Percentiles rank a stretch among this genome's conserved stretches.
These are phyloP conservation scores for Cytospora piceae DNA, from an alignment of 2,329 filamentous ascomycete species.

Conservation along the genomic window DNA sequence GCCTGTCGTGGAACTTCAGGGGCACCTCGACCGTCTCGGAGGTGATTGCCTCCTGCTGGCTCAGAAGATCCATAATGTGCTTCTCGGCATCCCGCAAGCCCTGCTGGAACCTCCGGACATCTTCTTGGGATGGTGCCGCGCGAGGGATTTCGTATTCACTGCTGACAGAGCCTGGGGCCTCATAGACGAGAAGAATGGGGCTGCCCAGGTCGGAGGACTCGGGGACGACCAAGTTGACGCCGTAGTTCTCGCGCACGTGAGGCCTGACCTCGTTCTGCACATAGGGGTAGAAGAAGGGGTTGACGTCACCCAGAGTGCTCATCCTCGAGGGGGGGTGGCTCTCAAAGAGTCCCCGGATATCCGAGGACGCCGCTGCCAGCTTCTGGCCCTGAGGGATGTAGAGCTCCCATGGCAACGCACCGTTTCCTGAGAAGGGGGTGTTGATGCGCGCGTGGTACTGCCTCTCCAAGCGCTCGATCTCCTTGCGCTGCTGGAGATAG, in stretches of 20 bases:
- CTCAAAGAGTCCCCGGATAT: constrained; percentile 74
- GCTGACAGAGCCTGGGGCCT: constrained; percentile 59
- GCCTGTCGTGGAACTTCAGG: constrained; percentile 65
- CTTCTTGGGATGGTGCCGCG: constrained; percentile 52
- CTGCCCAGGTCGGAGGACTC: constrained; percentile 61
- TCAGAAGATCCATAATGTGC: constrained; percentile 61
- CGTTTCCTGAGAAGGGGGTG: constrained; percentile 70
- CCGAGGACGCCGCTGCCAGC: constrained; percentile 72
- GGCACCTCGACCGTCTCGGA: constrained; percentile 60
- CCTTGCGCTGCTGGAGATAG: constrained; percentile 81
- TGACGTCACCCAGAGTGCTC: constrained; percentile 63
- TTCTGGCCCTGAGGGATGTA: constrained; percentile 88
- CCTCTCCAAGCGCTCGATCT: constrained; percentile 81
- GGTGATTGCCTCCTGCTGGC: constrained; percentile 60
- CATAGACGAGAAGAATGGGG: constrained; percentile 74
- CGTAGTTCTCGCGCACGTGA: constrained; percentile 67
- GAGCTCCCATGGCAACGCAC: constrained; percentile 81
- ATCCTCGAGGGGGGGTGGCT: constrained; percentile 76
- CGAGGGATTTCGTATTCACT: constrained; percentile 59
- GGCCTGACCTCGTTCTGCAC: constrained; percentile 67
- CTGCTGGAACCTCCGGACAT: constrained; percentile 58
- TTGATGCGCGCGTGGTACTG: constrained; percentile 86
- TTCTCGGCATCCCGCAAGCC: constrained; percentile 59
- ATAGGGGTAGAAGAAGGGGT: constrained; percentile 79
- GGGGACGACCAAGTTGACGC: constrained; percentile 75